Conservation (phyloP, 805 yeast genomes). For the Priceomyces medius region DNA sequence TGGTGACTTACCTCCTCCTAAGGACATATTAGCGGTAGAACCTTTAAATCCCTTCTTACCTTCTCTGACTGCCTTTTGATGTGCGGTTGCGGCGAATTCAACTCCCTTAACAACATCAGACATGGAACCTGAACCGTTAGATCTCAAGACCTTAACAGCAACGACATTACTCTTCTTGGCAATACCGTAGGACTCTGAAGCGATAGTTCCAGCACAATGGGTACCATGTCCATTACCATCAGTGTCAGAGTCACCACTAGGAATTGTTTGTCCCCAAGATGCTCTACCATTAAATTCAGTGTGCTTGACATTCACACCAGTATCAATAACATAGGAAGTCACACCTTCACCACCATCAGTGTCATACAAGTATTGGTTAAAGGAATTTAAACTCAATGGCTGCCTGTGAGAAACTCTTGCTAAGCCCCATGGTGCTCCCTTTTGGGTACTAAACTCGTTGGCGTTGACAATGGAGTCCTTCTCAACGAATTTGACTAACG, state of each 20-base stretch:
- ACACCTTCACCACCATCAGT: conserved; percentile 78
- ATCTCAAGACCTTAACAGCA: conserved; percentile 80
- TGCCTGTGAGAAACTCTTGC: conserved; percentile 86
- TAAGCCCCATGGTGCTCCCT: conserved; percentile 93
- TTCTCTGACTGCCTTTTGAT: conserved; percentile 51
- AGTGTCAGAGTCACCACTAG: conserved; percentile 61
- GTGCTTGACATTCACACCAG: conserved; percentile 79
- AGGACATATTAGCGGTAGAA: conserved; percentile 87
- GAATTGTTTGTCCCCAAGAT: conserved; percentile 80
- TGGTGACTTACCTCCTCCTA: conserved; percentile 91
- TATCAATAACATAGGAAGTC: conserved; percentile 84
- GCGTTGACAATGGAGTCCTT: conserved; percentile 70
- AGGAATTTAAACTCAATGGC: conserved; percentile 62
- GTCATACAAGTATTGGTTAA: conserved; percentile 72
- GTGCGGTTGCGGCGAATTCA: conserved; percentile 77
- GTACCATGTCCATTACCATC: conserved; percentile 96
- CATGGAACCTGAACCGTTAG: conserved; percentile 82
- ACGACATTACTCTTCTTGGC: conserved; percentile 77
- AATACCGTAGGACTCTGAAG: conserved; percentile 74
- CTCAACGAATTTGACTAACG: conserved; percentile 68
- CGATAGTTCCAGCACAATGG: conserved; percentile 96
- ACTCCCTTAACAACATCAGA: conserved; percentile 83
- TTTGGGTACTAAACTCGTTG: conserved; percentile 62
- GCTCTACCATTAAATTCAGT: conserved; percentile 84
- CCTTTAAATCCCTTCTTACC: conserved; percentile 72